These are phyloP conservation scores for Coemansia sp. DNA, from an alignment of 192 early-diverging fungal genomes.

Conservation along the genomic window DNA sequence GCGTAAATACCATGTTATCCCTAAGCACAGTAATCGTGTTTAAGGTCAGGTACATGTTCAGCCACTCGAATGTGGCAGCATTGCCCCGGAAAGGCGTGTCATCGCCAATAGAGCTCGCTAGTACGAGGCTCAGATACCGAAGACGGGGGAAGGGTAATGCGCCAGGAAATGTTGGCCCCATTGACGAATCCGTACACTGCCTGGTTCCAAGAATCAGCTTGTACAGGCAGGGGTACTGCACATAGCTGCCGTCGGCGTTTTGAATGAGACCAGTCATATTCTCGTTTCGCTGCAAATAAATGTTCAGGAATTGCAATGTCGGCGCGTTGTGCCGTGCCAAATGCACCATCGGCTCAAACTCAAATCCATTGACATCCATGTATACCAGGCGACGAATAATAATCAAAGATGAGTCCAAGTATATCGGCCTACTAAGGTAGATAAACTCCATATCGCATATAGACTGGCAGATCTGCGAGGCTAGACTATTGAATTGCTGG, in stretches of 20 bases:
- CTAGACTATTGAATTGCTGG: no score
- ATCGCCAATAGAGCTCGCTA: neutral
- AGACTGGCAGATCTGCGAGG: neutral
- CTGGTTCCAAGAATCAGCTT: neutral
- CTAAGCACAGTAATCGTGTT: neutral
- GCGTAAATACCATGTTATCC: neutral
- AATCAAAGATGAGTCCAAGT: neutral
- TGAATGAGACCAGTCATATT: neutral
- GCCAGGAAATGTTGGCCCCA: neutral
- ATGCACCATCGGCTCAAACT: neutral
- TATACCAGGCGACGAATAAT: neutral
- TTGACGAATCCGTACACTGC: neutral
- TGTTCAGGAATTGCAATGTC: neutral
- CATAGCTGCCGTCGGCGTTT: neutral
- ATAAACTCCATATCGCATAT: neutral
- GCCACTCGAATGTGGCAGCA: neutral
- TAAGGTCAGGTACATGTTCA: neutral
- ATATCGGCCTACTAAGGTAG: neutral
- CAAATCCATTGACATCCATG: neutral
- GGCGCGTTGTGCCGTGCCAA: neutral
- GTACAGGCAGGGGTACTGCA: neutral
- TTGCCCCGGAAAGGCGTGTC: neutral
- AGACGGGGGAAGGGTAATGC: neutral
- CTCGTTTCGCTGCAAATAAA: neutral
- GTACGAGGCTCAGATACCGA: neutral